These are phyloP conservation scores for Sarcodon aspratus DNA, from an alignment of 768 basidiomycete genomes.

Conservation along the genomic window DNA sequence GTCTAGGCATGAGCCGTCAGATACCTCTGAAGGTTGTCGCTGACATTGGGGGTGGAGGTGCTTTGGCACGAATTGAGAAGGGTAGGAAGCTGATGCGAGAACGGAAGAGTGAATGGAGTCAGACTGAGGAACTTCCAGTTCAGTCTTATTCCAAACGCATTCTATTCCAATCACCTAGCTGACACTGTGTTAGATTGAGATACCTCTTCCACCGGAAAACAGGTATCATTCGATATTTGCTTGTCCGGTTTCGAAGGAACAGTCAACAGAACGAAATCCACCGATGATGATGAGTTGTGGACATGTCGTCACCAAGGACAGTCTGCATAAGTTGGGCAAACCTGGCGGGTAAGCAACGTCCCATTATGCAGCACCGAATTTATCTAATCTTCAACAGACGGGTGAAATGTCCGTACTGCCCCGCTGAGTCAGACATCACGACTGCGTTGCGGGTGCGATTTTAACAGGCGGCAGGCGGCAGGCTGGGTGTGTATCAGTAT, in stretches of 20 bases:
- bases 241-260: slow-evolving; percentile 97
- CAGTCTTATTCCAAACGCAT: slow-evolving; percentile 8
- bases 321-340: slow-evolving; percentile 82
- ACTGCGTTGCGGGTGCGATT: slow-evolving; percentile 59
- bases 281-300: slow-evolving; percentile 98
- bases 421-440: slow-evolving; percentile 54
- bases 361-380: slow-evolving; percentile 2
- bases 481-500: too few relatives aligned
- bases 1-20: slow-evolving; percentile 80
- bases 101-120: slow-evolving; percentile 87
- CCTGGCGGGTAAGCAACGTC: slow-evolving; percentile 56
- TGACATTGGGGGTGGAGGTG: slow-evolving; percentile 88
- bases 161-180: not conserved
- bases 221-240: slow-evolving; percentile 96
- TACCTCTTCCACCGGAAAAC: slow-evolving; percentile 75
- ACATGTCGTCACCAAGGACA: slow-evolving; percentile 91
- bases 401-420: slow-evolving; percentile 96
- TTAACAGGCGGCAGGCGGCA: slow-evolving; percentile 17
- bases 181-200: slow-evolving; percentile 63
- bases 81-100: slow-evolving; percentile 90
- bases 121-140: slow-evolving; percentile 83
- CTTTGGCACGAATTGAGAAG: slow-evolving; percentile 87
- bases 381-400: slow-evolving; percentile 35
- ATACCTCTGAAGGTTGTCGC: slow-evolving; percentile 82
- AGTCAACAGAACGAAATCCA: slow-evolving; percentile 85